A percentile compares a stretch with the other conserved stretches of the same genome.
phyloP scores from a whole-genome alignment of 1,284 basidiomycete species.

The Caloboletus firmus region DNA sequence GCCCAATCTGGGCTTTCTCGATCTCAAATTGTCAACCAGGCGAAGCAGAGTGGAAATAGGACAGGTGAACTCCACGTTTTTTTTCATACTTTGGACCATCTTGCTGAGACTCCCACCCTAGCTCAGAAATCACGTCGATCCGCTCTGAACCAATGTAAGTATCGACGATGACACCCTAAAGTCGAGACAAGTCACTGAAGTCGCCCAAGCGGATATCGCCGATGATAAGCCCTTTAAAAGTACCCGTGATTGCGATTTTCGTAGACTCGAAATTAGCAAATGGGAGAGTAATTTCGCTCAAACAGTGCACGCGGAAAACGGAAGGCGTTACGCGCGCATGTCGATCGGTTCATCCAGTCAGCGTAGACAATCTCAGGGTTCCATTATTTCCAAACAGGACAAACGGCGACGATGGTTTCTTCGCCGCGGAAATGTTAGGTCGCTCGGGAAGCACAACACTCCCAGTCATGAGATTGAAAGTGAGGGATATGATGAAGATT shows the following conservation, averaged over 20 bases:
- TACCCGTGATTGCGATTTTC: background rate
- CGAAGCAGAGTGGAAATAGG: constrained; percentile 3
- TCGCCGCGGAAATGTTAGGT: constrained; percentile 12
- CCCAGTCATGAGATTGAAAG: background rate
- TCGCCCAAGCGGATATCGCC: constrained; percentile 9
- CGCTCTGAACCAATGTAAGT: constrained; percentile 17
- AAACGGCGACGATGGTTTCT: constrained; percentile 27
- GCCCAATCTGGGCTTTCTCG: background rate
- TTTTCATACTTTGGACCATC: background rate
- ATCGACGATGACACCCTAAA: background rate
- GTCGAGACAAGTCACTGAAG: constrained; percentile 1
- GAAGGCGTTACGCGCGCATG: constrained; percentile 23
- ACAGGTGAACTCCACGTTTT: constrained; percentile 5
- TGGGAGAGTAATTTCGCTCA: constrained; percentile 11
- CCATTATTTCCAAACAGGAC: background rate
- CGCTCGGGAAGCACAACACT: background rate
- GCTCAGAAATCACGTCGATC: constrained; percentile 5
- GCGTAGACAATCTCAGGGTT: background rate
- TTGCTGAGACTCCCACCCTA: background rate
- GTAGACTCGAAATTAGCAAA: background rate
- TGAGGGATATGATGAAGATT: background rate
- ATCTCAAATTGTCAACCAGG: background rate
- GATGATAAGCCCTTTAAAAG: constrained; percentile 10
- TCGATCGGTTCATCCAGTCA: constrained; percentile 17
- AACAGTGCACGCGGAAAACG: constrained; percentile 1